Base-by-base conservation (phyloP, 1,139 yeast species). In the Magnusiomyces sp. region DNA sequence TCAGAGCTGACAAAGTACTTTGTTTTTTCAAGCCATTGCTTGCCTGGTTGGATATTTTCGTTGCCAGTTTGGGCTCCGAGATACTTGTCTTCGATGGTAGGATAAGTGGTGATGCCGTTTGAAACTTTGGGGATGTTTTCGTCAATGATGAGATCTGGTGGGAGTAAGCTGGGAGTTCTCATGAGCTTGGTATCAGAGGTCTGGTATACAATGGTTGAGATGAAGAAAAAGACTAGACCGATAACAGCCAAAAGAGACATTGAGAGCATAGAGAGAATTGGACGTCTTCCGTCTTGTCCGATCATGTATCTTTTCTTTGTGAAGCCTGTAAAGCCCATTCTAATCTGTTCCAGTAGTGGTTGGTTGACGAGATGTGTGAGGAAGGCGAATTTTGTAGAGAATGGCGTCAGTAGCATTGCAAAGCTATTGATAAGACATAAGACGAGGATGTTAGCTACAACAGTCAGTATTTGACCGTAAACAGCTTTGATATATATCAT, bases 271-370 rank as follows among this genome's bases (percentile, higher is more conserved):
- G 49, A 47, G 38, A 51, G 47, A 4, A 49, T 27, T 5, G 49
- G 48, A 6, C 33, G 34, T 10, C 50, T 46, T 20, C 53, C 53
- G 23, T 46, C 45, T 36, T 51, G 53, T n/a, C 53, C 53, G 32
- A 51, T 51, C 53, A 51, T 51, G 50, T 51, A 51, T 20, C 53
- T 40, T 31, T 43, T 48, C 20, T 48, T 48, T 4, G 50, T 45
- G 42, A 47, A 51, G 43, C 50, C 42, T 20, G 43, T 47, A 41
- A 51, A 40, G 1, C 49, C 48, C 46, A 51, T 45, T 17, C 53
- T 46, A 14, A 51, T 23, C 33, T 51, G 53, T 20, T 51, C 53
- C 11, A 48, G 17, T 11, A 51, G 34, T 1, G 53, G 53, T 23
- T 46, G 51, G 43, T 51, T 40, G 2, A 46, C 19, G 14, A 51